These are phyloP conservation scores for Claviceps paspali DNA, from an alignment of 2,329 filamentous ascomycete species.

Conservation along the genomic window DNA sequence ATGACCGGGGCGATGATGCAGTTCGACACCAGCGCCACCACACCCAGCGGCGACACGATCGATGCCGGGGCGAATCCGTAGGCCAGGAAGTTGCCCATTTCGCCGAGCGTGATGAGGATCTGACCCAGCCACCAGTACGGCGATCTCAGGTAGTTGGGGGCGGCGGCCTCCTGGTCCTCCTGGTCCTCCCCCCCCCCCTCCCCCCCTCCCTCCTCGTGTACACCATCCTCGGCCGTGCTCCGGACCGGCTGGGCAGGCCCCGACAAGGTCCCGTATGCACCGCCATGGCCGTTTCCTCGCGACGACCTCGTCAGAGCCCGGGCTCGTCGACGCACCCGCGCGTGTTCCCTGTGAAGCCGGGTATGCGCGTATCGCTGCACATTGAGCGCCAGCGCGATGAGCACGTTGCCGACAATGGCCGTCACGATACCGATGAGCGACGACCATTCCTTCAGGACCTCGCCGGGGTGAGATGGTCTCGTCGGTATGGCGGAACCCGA, in stretches of 20 bases:
- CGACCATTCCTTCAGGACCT: conserved; percentile 59
- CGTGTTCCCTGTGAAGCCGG: conserved; percentile 56
- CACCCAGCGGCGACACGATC: conserved; percentile 88
- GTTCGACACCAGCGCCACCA: conserved; percentile 93
- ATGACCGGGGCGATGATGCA: conserved; percentile 91
- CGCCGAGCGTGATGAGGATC: conserved; percentile 79
- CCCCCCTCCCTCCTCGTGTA: conserved; percentile 13
- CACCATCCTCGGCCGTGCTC: conserved; percentile 12
- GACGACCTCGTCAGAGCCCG: conserved; percentile 36
- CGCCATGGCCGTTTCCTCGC: conserved; percentile 15
- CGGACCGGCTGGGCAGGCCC: conserved; percentile 26
- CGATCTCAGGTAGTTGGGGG: conserved; percentile 69
- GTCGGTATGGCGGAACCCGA: not conserved
- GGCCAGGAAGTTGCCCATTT: conserved; percentile 90
- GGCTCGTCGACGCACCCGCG: conserved; percentile 38
- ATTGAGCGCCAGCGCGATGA: conserved; percentile 92
- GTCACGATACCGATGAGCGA: conserved; percentile 90
- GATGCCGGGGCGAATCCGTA: conserved; percentile 97
- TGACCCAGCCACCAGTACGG: conserved; percentile 97
- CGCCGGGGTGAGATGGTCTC: conserved; percentile 17
- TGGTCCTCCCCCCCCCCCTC: conserved; percentile 12
- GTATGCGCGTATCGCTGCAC: conserved; percentile 94
- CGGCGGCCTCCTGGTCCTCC: conserved; percentile 18
- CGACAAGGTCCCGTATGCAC: conserved; percentile 21
- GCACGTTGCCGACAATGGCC: conserved; percentile 79